Evolutionary conservation across 441 rosid genomes (phyloP).

Genomic region (Breynia disticha): DNA sequence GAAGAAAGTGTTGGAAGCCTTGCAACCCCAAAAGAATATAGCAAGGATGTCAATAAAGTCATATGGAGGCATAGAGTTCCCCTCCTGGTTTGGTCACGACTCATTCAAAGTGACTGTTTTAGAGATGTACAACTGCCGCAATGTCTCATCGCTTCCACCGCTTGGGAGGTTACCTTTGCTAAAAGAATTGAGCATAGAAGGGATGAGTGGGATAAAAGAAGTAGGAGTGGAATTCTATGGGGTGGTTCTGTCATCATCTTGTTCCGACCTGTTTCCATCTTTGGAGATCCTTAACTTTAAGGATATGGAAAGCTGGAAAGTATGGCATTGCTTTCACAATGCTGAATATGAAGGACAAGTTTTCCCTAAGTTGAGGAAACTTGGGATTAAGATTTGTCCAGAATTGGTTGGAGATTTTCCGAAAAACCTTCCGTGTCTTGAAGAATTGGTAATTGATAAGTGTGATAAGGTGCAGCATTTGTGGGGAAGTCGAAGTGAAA

Average conservation of each 20-base stretch:
- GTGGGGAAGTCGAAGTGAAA: background rate
- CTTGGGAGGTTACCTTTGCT: background rate
- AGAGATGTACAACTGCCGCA: background rate
- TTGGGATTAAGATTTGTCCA: background rate
- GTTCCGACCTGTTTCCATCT: background rate
- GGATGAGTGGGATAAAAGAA: background rate
- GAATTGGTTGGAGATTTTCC: background rate
- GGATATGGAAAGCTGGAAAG: too few relatives aligned
- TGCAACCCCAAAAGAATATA: too few relatives aligned
- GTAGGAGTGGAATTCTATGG: too few relatives aligned
- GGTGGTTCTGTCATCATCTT: background rate
- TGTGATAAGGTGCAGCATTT: background rate
- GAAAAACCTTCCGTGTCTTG: background rate
- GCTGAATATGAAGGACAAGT: too few relatives aligned
- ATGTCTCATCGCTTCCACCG: background rate
- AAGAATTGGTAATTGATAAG: background rate
- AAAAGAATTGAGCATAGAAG: background rate
- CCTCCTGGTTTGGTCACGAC: background rate
- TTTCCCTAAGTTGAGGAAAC: background rate
- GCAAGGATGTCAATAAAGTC: background rate
- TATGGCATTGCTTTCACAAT: too few relatives aligned
- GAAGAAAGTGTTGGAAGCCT: background rate
- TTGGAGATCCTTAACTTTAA: background rate
- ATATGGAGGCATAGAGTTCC: background rate
- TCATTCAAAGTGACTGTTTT: background rate